Base-by-base conservation (phyloP, 345 rosid genomes). In the Gossypium mustelinum region DNA sequence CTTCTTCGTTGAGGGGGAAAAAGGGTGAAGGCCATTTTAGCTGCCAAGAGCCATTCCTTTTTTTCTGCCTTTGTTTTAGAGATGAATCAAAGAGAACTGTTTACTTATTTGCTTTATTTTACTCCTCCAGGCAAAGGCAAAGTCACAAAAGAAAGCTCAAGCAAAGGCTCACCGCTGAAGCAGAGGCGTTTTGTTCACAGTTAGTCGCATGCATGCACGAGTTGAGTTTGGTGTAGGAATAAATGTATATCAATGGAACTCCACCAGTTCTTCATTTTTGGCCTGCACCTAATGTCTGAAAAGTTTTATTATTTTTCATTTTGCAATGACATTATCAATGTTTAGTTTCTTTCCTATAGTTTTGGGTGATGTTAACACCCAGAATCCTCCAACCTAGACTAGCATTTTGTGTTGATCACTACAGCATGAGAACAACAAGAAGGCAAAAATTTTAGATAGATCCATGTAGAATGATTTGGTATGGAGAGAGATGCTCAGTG, bases 141-240 rank as follows among this genome's bases (percentile, higher is more conserved):
- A 86, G 72, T 87, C 91, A 11, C 86, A 77, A 0, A 76, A 74
- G 79, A 89, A 87, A 76, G 86, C 87, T 61, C 88, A 84, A 83
- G 88, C 85, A 14, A 82, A 83, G 89, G 88, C 85, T 70, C 88
- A 83, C 72, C 85, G 84, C 71, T 87, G 74, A 84, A 43, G 72
- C 58, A 56, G 71, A 64, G 20, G 51, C 2, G 69, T 47, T 81
- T 65, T 61, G 55, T 78, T 78, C 55, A 39, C 9, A 68, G 73
- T 55, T 4, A 34, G 41, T 34, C 41, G 7, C 41, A 34, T 34
- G 41, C 41, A 34, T 34, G 7, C 7, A 34, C 1, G 41, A 34
- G 41, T 5, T 34, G 41, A 34, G 41, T 5, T 34, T 5, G 41
- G 41, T 34, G 41, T 34, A 5, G 41, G 41, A 34, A 34, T 34